Conservation (phyloP, 208 protist genomes). For the Naegleria lovaniensis region DNA sequence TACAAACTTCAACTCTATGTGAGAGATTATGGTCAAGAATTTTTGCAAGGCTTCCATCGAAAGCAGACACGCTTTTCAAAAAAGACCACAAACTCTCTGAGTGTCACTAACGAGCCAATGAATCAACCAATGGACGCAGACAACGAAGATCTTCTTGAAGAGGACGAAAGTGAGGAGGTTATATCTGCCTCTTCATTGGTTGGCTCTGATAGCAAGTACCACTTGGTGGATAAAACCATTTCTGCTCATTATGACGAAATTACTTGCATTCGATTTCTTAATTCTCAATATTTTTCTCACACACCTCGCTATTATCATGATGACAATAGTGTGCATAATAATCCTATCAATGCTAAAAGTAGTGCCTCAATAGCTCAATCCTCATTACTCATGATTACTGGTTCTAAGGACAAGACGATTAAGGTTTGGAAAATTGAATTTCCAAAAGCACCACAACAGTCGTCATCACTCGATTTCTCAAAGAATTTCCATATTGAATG, state of each 20-base stretch:
- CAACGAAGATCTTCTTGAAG: no score
- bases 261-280: neutral
- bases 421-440: neutral
- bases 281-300: neutral
- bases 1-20: neutral
- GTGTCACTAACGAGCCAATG: no score
- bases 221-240: neutral
- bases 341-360: no score
- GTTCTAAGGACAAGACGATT: neutral
- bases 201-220: neutral
- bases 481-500: neutral
- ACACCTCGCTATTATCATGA: neutral
- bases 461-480: neutral
- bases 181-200: no score
- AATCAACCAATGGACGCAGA: no score
- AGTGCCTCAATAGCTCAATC: no score
- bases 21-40: neutral
- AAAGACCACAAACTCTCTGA: no score
- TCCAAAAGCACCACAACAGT: neutral
- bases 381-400: neutral
- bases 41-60: neutral
- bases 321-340: neutral
- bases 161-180: no score
- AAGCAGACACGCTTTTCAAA: no score
- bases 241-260: neutral